phyloP scores from a whole-genome alignment of 768 basidiomycete genomes.

The Filobasidium wieringae region DNA sequence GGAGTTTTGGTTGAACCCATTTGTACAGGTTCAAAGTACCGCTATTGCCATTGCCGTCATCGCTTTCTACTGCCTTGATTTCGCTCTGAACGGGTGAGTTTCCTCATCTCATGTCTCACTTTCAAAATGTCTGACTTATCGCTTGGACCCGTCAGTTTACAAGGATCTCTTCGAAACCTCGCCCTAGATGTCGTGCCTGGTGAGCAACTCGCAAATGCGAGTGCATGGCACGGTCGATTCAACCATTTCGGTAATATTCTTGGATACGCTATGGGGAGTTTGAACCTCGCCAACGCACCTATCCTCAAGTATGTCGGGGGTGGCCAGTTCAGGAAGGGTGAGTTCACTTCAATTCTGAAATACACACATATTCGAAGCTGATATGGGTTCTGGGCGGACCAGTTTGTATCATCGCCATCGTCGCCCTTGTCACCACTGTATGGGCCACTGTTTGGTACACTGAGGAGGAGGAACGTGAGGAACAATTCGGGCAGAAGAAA shows the following conservation, averaged over 20 bases:
- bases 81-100: constrained; percentile 74
- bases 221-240: constrained; percentile 97
- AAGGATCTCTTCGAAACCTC: constrained; percentile 86
- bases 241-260: constrained; percentile 92
- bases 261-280: constrained; percentile 75
- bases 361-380: too few species aligned
- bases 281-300: constrained; percentile 71
- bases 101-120: background rate
- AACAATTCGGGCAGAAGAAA: constrained; percentile 35
- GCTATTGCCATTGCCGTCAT: constrained; percentile 77
- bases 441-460: constrained; percentile 79
- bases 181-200: constrained; percentile 81
- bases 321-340: constrained; percentile 74
- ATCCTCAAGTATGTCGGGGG: constrained; percentile 72
- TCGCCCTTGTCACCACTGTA: constrained; percentile 67
- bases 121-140: too few species aligned
- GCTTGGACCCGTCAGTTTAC: constrained; percentile 20
- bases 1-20: background rate
- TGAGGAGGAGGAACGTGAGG: constrained; percentile 50
- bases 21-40: constrained; percentile 51
- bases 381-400: background rate
- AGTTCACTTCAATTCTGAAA: background rate
- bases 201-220: constrained; percentile 78
- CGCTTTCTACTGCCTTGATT: constrained; percentile 88
- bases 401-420: constrained; percentile 75